A percentile compares a stretch with the other conserved stretches of the same genome.
phyloP scores from a whole-genome alignment of 1,284 basidiomycete species.

The Golubevia sp. region DNA sequence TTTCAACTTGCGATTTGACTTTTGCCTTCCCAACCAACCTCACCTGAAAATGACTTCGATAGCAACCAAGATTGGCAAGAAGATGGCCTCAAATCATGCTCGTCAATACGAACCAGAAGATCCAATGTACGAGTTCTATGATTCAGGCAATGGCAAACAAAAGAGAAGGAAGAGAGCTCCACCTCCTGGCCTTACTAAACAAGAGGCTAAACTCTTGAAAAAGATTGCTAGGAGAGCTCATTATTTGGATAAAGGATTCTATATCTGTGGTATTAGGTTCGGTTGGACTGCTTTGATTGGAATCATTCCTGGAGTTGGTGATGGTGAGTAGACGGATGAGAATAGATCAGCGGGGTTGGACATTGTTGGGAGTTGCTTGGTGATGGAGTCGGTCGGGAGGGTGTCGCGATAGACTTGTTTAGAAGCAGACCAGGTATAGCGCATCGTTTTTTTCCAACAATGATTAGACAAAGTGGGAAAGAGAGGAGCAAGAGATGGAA shows the following conservation, averaged over 20 bases:
- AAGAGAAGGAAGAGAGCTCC: constrained; percentile 52
- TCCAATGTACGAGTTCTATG: constrained; percentile 54
- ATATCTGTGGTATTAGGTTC: constrained; percentile 48
- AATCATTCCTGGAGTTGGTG: constrained; percentile 39
- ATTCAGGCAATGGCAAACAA: constrained; percentile 40
- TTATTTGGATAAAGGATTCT: constrained; percentile 58
- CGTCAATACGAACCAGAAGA: constrained; percentile 22
- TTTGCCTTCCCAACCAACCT: too few species aligned
- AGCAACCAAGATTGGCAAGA: constrained; percentile 8
- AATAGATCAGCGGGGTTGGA: too few species aligned
- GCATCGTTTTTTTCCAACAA: too few species aligned
- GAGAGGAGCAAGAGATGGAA: too few species aligned
- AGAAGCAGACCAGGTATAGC: too few species aligned
- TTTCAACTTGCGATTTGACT: too few species aligned
- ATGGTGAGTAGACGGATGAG: not conserved
- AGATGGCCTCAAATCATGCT: constrained; percentile 5
- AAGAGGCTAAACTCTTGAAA: constrained; percentile 37
- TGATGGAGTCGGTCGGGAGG: too few species aligned
- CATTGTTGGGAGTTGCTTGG: too few species aligned
- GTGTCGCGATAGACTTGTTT: too few species aligned
- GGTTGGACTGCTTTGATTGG: constrained; percentile 58
- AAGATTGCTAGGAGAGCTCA: constrained; percentile 55
- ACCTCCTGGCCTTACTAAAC: constrained; percentile 53
- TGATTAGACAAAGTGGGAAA: too few species aligned
- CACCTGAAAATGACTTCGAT: not conserved